A percentile compares a stretch with the other conserved stretches of the same genome.
Conservation (phyloP, 2,329 filamentous ascomycete genomes). For the Capronia coronata region DNA sequence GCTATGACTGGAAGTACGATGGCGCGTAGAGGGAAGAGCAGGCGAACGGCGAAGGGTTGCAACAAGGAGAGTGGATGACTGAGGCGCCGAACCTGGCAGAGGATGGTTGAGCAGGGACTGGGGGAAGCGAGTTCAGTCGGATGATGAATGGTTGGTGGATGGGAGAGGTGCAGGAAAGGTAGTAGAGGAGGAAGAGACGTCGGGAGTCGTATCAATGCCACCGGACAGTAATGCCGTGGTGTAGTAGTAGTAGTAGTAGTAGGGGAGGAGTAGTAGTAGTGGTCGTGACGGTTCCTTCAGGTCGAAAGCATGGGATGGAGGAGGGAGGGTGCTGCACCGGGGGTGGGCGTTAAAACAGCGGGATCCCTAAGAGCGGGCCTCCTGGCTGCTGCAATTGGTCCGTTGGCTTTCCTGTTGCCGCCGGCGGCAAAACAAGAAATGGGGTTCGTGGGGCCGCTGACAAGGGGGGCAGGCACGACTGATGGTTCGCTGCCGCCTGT, state of each 20-base stretch:
- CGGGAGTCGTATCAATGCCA: neutral
- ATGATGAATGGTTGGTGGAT: conserved; percentile 12
- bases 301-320: conserved; percentile 2
- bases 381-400: neutral
- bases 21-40: conserved; percentile 23
- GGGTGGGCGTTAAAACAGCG: conserved; percentile 21
- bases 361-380: neutral
- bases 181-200: conserved; percentile 5
- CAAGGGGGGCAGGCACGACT: conserved; percentile 2
- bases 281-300: conserved; percentile 6
- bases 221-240: neutral
- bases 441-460: neutral
- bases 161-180: conserved; percentile 3
- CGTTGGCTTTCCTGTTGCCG: conserved; percentile 16
- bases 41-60: conserved; percentile 13
- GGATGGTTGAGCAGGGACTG: conserved; percentile 8
- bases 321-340: neutral
- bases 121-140: conserved; percentile 3
- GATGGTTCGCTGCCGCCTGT: conserved; percentile 14
- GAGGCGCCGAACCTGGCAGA: conserved; percentile 16
- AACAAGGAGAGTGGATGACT: conserved; percentile 16
- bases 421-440: conserved; percentile 18
- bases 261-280: no score
- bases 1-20: conserved; percentile 19
- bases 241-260: no score